These are phyloP conservation scores for Capronia coronata DNA, from an alignment of 2,329 filamentous ascomycete genomes.

Conservation along the genomic window DNA sequence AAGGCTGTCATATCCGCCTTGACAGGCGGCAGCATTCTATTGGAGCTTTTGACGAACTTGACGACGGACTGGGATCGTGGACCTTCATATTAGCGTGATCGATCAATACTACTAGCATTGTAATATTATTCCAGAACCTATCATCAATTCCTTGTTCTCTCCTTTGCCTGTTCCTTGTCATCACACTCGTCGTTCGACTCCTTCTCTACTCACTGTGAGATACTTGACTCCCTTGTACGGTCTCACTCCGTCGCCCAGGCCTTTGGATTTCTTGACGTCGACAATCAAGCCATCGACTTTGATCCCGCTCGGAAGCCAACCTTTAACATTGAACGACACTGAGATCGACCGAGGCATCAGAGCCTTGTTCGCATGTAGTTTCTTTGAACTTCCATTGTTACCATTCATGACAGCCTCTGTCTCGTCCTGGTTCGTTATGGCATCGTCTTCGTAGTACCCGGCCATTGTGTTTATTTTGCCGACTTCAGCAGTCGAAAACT, in stretches of 20 bases:
- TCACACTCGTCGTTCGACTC: conserved; percentile 44
- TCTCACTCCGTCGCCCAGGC: conserved; percentile 78
- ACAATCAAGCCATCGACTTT: conserved; percentile 57
- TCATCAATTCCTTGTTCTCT: too few species aligned
- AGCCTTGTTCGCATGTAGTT: conserved; percentile 54
- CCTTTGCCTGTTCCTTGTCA: too few species aligned
- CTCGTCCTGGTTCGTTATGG: conserved; percentile 32
- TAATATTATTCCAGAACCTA: not conserved
- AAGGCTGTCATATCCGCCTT: not conserved
- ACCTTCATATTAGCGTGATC: not conserved
- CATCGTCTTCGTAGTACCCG: conserved; percentile 42
- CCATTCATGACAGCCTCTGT: conserved; percentile 16
- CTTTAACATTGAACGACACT: conserved; percentile 58
- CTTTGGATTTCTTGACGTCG: conserved; percentile 71
- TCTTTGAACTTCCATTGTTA: conserved; percentile 23
- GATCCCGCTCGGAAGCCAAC: conserved; percentile 59
- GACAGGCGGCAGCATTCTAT: not conserved
- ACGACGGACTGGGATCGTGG: not conserved
- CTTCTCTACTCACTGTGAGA: conserved; percentile 61
- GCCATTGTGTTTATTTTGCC: conserved; percentile 36
- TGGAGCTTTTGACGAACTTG: not conserved
- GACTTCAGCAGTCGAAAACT: conserved; percentile 30
- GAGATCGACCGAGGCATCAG: conserved; percentile 74
- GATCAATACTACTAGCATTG: conserved; percentile 1
- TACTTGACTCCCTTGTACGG: conserved; percentile 99